A percentile compares a stretch with the other conserved stretches of the same genome.
Conservation (phyloP, 768 basidiomycete genomes). For the Symmetrospora coprosmae region DNA sequence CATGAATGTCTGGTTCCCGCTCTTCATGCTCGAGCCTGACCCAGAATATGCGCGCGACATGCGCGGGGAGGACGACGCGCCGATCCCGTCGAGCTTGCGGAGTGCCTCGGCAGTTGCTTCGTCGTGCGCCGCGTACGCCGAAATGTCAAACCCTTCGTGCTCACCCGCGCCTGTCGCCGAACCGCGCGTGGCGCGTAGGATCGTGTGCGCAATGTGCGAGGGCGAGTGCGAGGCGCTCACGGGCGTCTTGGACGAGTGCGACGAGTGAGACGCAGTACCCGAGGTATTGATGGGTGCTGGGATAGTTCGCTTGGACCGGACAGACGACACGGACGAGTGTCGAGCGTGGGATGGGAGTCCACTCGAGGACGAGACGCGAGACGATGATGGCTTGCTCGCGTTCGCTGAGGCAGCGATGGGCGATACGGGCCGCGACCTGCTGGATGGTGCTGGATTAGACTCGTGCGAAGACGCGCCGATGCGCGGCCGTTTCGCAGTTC, state of each 20-base stretch:
- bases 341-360: not conserved
- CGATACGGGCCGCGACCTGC: not conserved
- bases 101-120: constrained; percentile 63
- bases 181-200: not conserved
- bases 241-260: not conserved
- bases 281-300: not conserved
- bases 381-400: no score
- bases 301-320: not conserved
- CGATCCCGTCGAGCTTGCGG: constrained; percentile 68
- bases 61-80: constrained; percentile 20
- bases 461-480: no score
- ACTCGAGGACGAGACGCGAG: no score
- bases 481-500: no score
- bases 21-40: not conserved
- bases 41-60: constrained; percentile 21
- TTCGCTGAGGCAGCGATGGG: no score
- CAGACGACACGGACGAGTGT: not conserved
- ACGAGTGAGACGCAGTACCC: not conserved
- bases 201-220: constrained; percentile 20
- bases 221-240: no score
- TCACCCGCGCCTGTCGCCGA: no score
- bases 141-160: constrained; percentile 12
- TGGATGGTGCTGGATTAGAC: not conserved
- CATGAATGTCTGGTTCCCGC: not conserved
- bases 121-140: constrained; percentile 2